A percentile compares a stretch with the other conserved stretches of the same genome.
Conservation (phyloP, 2,329 filamentous ascomycete species). For the Colletotrichum neosansevieriae region DNA sequence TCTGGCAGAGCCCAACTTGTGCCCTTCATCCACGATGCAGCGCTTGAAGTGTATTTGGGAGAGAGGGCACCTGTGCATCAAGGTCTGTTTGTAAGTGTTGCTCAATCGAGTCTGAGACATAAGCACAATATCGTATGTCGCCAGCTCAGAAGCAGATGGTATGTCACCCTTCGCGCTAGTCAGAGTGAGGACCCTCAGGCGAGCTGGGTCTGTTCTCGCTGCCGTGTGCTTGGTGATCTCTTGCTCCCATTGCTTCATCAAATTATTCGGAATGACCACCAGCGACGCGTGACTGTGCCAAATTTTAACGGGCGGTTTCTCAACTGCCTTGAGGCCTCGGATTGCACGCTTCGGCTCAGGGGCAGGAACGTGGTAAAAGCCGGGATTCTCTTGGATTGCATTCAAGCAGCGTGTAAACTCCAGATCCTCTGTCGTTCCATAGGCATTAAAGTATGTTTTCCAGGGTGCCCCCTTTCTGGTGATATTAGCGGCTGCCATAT, state of each 20-base stretch:
- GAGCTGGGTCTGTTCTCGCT: constrained; percentile 45
- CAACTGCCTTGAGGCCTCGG: constrained; percentile 50
- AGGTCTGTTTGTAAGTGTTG: constrained; percentile 56
- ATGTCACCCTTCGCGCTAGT: constrained; percentile 62
- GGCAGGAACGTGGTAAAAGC: constrained; percentile 68
- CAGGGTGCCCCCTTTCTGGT: constrained; percentile 78
- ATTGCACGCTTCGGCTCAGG: constrained; percentile 49
- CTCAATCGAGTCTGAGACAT: constrained; percentile 83
- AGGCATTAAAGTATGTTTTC: constrained; percentile 71
- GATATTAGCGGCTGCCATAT: constrained; percentile 81
- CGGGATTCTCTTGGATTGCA: constrained; percentile 68
- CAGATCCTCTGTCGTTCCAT: constrained; percentile 57
- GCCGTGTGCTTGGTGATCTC: constrained; percentile 83
- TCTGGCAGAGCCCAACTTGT: constrained; percentile 79
- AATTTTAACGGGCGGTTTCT: constrained; percentile 61
- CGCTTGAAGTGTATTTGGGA: constrained; percentile 84
- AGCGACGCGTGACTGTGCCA: constrained; percentile 78
- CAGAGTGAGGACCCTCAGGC: constrained; percentile 74
- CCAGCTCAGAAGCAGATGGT: constrained; percentile 69
- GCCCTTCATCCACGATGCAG: constrained; percentile 92
- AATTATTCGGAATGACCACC: constrained; percentile 84
- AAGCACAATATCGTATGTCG: constrained; percentile 80
- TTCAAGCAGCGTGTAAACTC: constrained; percentile 67
- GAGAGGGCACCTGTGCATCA: constrained; percentile 67
- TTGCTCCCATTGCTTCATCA: constrained; percentile 85